phyloP scores from a whole-genome alignment of 1,284 basidiomycete species.

The Xanthoconium separans region DNA sequence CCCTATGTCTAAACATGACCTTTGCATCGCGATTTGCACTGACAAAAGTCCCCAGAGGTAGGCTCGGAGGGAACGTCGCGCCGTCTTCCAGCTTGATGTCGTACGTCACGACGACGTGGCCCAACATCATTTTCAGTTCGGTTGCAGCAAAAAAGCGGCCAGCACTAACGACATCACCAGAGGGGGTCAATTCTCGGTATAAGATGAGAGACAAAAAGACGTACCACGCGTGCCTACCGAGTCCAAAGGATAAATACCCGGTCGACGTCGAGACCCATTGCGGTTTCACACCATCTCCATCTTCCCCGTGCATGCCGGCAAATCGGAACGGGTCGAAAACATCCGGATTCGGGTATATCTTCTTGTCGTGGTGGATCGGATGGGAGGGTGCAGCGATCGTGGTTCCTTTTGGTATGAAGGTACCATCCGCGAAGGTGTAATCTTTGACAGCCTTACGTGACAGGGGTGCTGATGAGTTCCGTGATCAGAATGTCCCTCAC shows the following conservation, averaged over 20 bases:
- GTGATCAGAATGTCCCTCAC: background rate
- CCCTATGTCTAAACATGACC: slow-evolving; percentile 24
- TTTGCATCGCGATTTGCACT: slow-evolving; percentile 3
- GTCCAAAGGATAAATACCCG: slow-evolving; percentile 18
- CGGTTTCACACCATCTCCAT: slow-evolving; percentile 13
- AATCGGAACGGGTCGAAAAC: slow-evolving; percentile 38
- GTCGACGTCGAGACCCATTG: slow-evolving; percentile 14
- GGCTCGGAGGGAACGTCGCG: slow-evolving; percentile 21
- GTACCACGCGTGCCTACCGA: slow-evolving; percentile 21
- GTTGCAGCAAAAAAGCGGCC: slow-evolving; percentile 21
- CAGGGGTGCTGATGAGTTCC: slow-evolving; percentile 20
- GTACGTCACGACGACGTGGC: slow-evolving; percentile 31
- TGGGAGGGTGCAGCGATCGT: slow-evolving; percentile 23
- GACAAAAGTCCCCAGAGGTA: background rate
- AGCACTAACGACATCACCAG: slow-evolving; percentile 1
- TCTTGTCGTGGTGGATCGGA: slow-evolving; percentile 28
- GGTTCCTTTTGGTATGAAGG: slow-evolving; percentile 38
- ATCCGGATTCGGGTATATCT: slow-evolving; percentile 24
- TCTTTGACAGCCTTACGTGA: slow-evolving; percentile 19
- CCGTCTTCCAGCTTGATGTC: slow-evolving; percentile 30
- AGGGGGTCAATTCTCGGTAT: too few species aligned
- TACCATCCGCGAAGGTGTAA: slow-evolving; percentile 43
- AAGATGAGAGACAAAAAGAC: background rate
- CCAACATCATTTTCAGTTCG: slow-evolving; percentile 33
- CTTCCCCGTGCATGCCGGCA: slow-evolving; percentile 12